Evolutionary conservation across 306 rosid genomes (phyloP), one percentile per base, ranked within the genome.

Genomic region (Hippophae tibetana): DNA sequence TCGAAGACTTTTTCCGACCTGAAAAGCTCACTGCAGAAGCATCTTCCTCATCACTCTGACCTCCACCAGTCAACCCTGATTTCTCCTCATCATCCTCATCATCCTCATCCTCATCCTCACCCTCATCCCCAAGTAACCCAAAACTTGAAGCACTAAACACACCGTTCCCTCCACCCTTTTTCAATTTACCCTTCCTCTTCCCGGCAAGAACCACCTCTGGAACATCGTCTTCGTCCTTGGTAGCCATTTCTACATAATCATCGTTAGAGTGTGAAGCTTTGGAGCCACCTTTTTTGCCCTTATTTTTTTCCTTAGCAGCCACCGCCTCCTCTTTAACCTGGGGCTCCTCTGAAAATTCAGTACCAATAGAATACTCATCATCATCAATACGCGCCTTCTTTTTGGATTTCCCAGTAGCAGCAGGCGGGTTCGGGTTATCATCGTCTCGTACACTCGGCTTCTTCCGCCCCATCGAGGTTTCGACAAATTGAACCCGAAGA

Each of bases 381-480:
- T 92, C 99, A 1, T 88, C 96, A 10, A 92, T 79, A 41, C 76
- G 45, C 26, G 69, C 66, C 82, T 92, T 92, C 75, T 92, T 92
- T 79, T 86, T 88, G 2, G 82, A 85, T 69, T 92, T 88, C 7
- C 82, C 88, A 18, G 77, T 84, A 18, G 77, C 86, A 1, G 72
- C 72, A 5, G 78, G 52, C 1, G 12, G 71, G 10, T 10, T 47
- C 63, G 61, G 71, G 57, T 70, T 72, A 43, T 83, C 96, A 2
- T 88, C 96, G 18, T 92, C 93, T 14, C 81, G 82, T 8, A 60
- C 72, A 9, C 78, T 63, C 14, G 89, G 81, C 71, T 92, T 92
- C 88, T 92, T 92, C 59, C 75, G 78, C 9, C 95, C 99, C 99
- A 92, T 62, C 8, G 47, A 75, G 44, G 64, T 59, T 45, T 69